Percentiles rank a stretch among this genome's conserved stretches.
Conservation (phyloP, 2,329 filamentous ascomycete genomes). For the Fusarium tupiense region DNA sequence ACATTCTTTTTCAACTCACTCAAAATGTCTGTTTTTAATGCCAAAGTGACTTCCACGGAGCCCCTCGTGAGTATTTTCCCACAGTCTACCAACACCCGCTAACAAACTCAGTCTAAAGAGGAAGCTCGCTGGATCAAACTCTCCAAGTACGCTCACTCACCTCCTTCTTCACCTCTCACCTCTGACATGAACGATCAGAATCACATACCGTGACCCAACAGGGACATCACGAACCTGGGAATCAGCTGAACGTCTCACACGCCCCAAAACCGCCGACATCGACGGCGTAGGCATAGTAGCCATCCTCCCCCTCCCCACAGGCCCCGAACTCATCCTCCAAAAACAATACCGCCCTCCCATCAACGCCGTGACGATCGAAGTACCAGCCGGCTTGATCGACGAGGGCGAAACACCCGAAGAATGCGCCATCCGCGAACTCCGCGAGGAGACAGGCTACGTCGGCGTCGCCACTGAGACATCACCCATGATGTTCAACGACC, state of each 20-base stretch:
- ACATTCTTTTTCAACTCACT: neutral
- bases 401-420: conserved; percentile 69
- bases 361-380: conserved; percentile 67
- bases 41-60: conserved; percentile 56
- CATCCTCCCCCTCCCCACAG: conserved; percentile 66
- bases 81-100: neutral
- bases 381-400: conserved; percentile 72
- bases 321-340: conserved; percentile 68
- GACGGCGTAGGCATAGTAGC: conserved; percentile 80
- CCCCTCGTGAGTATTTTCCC: conserved; percentile 52
- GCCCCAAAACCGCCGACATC: conserved; percentile 68
- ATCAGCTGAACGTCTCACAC: conserved; percentile 75
- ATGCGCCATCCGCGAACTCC: conserved; percentile 70
- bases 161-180: neutral
- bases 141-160: conserved; percentile 56
- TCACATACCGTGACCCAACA: conserved; percentile 71
- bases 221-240: conserved; percentile 73
- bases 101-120: conserved; percentile 51
- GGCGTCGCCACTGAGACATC: conserved; percentile 65
- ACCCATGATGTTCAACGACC: conserved; percentile 74
- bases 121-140: conserved; percentile 71
- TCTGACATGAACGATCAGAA: conserved; percentile 50
- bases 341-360: conserved; percentile 74
- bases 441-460: conserved; percentile 74
- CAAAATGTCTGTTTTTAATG: conserved; percentile 54